These are phyloP conservation scores for Claviceps quebecensis DNA, from an alignment of 2,329 filamentous ascomycete species.

Conservation along the genomic window DNA sequence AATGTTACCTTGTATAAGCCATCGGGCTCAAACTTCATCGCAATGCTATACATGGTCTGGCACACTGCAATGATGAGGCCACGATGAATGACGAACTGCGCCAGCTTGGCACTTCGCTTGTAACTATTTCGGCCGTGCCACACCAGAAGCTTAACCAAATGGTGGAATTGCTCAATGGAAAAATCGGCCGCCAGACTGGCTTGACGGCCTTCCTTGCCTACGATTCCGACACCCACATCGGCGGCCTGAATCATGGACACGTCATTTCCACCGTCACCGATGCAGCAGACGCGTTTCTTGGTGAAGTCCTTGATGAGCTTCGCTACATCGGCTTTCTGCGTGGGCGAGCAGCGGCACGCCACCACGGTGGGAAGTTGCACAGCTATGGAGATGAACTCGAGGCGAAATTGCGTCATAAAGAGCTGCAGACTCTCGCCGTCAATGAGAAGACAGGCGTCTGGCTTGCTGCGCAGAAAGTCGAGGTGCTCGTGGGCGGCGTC, in stretches of 20 bases:
- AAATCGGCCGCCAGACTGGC: constrained; percentile 93
- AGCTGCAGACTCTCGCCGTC: constrained; percentile 83
- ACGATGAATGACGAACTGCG: constrained; percentile 95
- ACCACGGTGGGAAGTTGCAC: constrained; percentile 84
- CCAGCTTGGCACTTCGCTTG: constrained; percentile 87
- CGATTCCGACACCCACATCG: constrained; percentile 93
- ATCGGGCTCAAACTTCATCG: constrained; percentile 81
- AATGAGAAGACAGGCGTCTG: constrained; percentile 77
- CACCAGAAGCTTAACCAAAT: constrained; percentile 90
- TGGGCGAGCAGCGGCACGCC: constrained; percentile 91
- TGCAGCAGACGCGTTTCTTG: constrained; percentile 91
- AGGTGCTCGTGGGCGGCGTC: constrained; percentile 77
- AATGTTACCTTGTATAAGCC: constrained; percentile 61
- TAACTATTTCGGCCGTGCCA: constrained; percentile 98
- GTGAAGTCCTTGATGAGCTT: constrained; percentile 81
- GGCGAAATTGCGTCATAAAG: constrained; percentile 68
- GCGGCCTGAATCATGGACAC: constrained; percentile 99
- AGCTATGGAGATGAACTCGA: constrained; percentile 76
- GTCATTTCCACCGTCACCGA: constrained; percentile 95
- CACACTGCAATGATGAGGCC: constrained; percentile 91
- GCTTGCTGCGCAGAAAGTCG: constrained; percentile 76
- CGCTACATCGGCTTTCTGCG: constrained; percentile 90
- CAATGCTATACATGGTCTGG: constrained; percentile 95
- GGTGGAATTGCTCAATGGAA: constrained; percentile 87
- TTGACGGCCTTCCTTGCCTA: constrained; percentile 93